These are phyloP conservation scores for Syncephalastrum monosporum DNA, from an alignment of 371 early-diverging fungal species.

Conservation along the genomic window DNA sequence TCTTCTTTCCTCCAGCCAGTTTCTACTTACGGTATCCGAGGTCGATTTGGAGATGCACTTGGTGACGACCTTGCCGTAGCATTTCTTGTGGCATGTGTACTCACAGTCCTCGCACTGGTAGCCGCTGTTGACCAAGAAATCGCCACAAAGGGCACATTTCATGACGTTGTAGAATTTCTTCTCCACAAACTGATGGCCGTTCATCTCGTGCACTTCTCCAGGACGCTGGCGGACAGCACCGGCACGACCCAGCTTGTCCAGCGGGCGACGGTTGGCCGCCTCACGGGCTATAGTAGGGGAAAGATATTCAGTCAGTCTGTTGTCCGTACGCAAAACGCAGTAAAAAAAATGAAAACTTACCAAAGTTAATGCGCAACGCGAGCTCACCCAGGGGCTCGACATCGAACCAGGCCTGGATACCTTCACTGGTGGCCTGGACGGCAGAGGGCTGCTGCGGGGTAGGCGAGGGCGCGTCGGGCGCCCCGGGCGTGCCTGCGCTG, in stretches of 20 bases:
- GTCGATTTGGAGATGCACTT: conserved; percentile 84
- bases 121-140: conserved; percentile 86
- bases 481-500: neutral
- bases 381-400: conserved; percentile 92
- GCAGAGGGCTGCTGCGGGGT: conserved; percentile 13
- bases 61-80: conserved; percentile 82
- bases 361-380: conserved; percentile 77
- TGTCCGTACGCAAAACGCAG: neutral
- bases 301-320: neutral
- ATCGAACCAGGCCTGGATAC: conserved; percentile 85
- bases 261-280: conserved; percentile 55
- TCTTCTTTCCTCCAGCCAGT: conserved; percentile 22
- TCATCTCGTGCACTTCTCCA: conserved; percentile 79
- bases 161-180: conserved; percentile 90
- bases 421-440: conserved; percentile 42
- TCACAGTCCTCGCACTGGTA: conserved; percentile 96
- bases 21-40: conserved; percentile 42
- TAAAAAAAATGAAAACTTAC: conserved; percentile 32
- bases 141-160: conserved; percentile 93
- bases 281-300: conserved; percentile 27
- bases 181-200: conserved; percentile 90
- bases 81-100: conserved; percentile 92
- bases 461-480: conserved; percentile 9
- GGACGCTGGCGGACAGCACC: conserved; percentile 87
- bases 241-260: conserved; percentile 80